Base-by-base conservation (phyloP, 805 yeast genomes). In the Kregervanrija pseudodelftensis region DNA sequence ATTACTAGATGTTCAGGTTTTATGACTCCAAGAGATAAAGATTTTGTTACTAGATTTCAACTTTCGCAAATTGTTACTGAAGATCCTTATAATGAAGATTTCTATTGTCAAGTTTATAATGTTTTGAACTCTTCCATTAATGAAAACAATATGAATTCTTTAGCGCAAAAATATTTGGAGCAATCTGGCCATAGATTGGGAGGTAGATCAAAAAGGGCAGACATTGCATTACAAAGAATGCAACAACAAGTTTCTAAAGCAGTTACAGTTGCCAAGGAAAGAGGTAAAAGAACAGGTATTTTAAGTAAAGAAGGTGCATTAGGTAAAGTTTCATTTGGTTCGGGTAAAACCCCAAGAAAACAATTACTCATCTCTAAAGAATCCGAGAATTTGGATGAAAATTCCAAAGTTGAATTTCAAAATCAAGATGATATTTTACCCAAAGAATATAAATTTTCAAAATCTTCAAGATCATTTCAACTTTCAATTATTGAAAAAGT, bases 181-280 rank as follows among this genome's bases (percentile, higher is more conserved):
- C 95, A 85, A 61, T 82, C 95, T 47, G 95, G 96, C 42, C 95
- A 87, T 65, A 78, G 93, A 65, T 70, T 86, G 45, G 95, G 95
- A 56, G 95, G 95, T 42, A 79, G 89, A 63, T 72, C 80, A 50
- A 84, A 81, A 66, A 73, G 91, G 62, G 91, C 90, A 8, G 95
- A 87, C 64, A 80, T 88, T 52, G 96, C 96, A 1, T 73, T 90
- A 57, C 96, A 87, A 70, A 82, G 97, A 72, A 87, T 93, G 96
- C 97, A 91, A 68, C 96, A 89, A 63, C 98, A 91, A 69, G 96
- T 91, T 43, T 95, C 89, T 59, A 87, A 85, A 58, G 98, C 98
- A 12, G 97, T 91, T 13, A 85, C 91, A 44, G 91, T 87, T 35
- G 99, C 97, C 17, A 86, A 87, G 61, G 96, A 88, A 57, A 72